Evolutionary conservation across 108 stramenopile genomes (phyloP), one percentile per base, ranked within the genome.

Genomic region (Pseudonitzschia multistriata): DNA sequence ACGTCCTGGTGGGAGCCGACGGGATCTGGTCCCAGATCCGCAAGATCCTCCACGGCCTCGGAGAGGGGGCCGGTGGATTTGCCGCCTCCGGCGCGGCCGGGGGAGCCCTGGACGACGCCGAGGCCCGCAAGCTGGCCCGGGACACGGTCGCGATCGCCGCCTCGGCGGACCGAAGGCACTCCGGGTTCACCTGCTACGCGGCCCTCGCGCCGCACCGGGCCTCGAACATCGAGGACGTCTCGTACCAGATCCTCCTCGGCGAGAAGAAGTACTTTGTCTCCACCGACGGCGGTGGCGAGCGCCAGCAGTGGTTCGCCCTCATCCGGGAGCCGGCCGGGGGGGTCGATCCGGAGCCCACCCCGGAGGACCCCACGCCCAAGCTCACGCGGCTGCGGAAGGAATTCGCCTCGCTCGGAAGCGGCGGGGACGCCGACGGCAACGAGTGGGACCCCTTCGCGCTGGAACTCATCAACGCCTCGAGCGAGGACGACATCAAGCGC

Each of bases 281-380:
- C 56, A 96, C 96, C 13, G 97, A 98, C 76, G 96, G 96, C 60
- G 97, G 97, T 14, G 94, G 94, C 24, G 97, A 97, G 47, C 89
- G 97, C 53, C 96, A 97, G 83, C 97, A 98, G 78, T 98, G 97
- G 97, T 98, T 97, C 82, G 95, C 97, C 47, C 79, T 95, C 60
- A 91, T 95, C 67, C 83, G 94, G 34, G 94, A 95, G 76, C 82
- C 81, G 2, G 88, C 94, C 10, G 94, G 94, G 36, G 94, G 94
- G 28, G 91, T 92, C 15, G 91, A 92, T 76, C 88, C 91, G 14
- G 91, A 93, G 67, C 86, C 91, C 0, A 88, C 90, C 17, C 64
- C 83, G 10, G 90, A 93, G 67, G 82, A 92, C 81, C 94, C 94
- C 29, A 79, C 81, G 66, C 94, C 91, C 24, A 93, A 95, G 77